Conservation (phyloP, 495 filamentous ascomycete species). For the Talaromyces proteolyticus region DNA sequence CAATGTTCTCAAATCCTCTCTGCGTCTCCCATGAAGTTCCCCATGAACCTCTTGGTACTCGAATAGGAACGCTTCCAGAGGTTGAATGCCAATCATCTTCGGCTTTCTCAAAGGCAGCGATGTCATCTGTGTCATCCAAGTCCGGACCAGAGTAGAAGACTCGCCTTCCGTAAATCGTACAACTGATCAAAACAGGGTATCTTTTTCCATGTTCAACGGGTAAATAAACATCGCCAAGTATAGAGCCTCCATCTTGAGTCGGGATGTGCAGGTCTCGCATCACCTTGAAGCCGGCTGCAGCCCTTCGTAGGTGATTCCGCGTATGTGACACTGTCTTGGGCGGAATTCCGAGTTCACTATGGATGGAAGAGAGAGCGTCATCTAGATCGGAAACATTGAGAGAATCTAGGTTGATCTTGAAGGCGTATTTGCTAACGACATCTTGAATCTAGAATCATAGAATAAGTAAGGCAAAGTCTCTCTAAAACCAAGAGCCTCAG, state of each 20-base stretch:
- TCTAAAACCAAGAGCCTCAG: neutral
- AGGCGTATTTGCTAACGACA: neutral
- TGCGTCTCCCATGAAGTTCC: neutral
- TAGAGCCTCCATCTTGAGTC: neutral
- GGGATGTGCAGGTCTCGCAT: neutral
- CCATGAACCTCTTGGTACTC: neutral
- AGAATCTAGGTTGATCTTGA: neutral
- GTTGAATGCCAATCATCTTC: constrained; percentile 1
- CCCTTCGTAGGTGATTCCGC: neutral
- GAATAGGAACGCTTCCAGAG: neutral
- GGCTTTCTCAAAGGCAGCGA: neutral
- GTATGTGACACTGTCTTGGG: neutral
- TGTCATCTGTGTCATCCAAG: neutral
- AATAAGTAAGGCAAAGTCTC: neutral
- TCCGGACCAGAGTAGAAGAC: constrained; percentile 1
- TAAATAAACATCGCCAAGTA: neutral
- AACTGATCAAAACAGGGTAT: neutral
- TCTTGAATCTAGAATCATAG: neutral
- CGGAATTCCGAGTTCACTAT: neutral
- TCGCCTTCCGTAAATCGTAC: constrained; percentile 1
- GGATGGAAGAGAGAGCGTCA: neutral
- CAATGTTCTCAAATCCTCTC: neutral
- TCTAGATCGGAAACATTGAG: neutral
- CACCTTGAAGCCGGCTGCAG: neutral
- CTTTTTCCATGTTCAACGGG: neutral